Evolutionary conservation across 768 basidiomycete genomes (phyloP).

Genomic region (Dendrothele bispora): DNA sequence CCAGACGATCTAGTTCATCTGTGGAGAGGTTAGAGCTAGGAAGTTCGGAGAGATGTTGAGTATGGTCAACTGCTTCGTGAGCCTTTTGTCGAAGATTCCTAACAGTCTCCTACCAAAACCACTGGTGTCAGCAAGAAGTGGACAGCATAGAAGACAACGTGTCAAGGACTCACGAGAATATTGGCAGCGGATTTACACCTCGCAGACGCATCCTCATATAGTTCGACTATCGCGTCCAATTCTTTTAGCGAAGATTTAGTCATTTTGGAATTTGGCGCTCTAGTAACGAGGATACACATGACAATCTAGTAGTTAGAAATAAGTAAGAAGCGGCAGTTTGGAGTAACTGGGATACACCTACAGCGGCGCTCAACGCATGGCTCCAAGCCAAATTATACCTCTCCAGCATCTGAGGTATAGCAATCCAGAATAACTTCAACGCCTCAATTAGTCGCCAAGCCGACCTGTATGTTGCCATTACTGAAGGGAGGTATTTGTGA

Average conservation of each 20-base stretch:
- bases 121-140: not conserved
- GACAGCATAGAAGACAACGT: not conserved
- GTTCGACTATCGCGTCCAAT: slow-evolving; percentile 38
- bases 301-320: slow-evolving; percentile 42
- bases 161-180: slow-evolving; percentile 35
- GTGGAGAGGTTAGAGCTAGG: slow-evolving; percentile 25
- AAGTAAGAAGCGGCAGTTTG: not conserved
- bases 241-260: slow-evolving; percentile 47
- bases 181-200: slow-evolving; percentile 44
- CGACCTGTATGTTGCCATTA: slow-evolving; percentile 70
- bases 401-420: slow-evolving; percentile 39
- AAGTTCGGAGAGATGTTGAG: slow-evolving; percentile 4
- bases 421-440: slow-evolving; percentile 41
- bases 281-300: slow-evolving; percentile 55
- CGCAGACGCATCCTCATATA: slow-evolving; percentile 49
- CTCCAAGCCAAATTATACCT: slow-evolving; percentile 64
- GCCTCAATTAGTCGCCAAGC: slow-evolving; percentile 64
- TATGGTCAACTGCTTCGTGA: slow-evolving; percentile 36
- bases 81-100: slow-evolving; percentile 43
- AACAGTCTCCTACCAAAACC: slow-evolving; percentile 36
- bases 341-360: slow-evolving; percentile 39
- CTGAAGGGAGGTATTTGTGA: slow-evolving; percentile 67
- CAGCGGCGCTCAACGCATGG: slow-evolving; percentile 61
- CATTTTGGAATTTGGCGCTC: slow-evolving; percentile 49
- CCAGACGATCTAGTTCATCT: slow-evolving; percentile 54